phyloP scores from a whole-genome alignment of 805 yeast genomes.

The Wickerhamiella shivajii region DNA sequence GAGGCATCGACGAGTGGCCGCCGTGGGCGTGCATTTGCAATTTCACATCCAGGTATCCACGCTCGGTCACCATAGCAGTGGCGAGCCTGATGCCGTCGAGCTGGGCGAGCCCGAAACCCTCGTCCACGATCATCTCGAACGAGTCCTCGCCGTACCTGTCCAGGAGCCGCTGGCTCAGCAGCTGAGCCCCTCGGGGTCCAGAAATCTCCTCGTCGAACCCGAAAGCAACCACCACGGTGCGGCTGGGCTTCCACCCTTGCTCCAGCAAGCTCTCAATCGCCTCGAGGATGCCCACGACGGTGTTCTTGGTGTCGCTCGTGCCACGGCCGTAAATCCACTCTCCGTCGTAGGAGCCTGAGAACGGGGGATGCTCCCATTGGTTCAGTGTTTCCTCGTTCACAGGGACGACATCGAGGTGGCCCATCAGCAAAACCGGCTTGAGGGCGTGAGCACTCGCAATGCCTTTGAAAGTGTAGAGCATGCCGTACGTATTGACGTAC shows the following conservation, averaged over 20 bases:
- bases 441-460: conserved; percentile 25
- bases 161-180: conserved; percentile 33
- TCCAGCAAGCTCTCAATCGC: conserved; percentile 42
- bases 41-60: conserved; percentile 39
- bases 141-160: conserved; percentile 47
- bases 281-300: conserved; percentile 51
- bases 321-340: conserved; percentile 64
- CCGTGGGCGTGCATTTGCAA: conserved; percentile 48
- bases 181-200: conserved; percentile 47
- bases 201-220: conserved; percentile 73
- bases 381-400: conserved; percentile 40
- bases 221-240: conserved; percentile 49
- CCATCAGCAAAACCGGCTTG: conserved; percentile 55
- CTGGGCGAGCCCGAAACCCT: conserved; percentile 36
- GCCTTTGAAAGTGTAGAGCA: conserved; percentile 53
- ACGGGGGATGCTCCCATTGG: conserved; percentile 58
- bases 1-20: conserved; percentile 73
- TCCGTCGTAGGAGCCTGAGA: conserved; percentile 53
- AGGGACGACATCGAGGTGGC: conserved; percentile 76
- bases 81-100: conserved; percentile 37
- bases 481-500: conserved; percentile 45
- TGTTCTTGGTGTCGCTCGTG: conserved; percentile 57
- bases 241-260: conserved; percentile 40
- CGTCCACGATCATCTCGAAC: conserved; percentile 55
- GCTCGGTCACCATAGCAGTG: conserved; percentile 44